phyloP scores from a whole-genome alignment of 257 asterid genomes.

The Handroanthus guayacan region DNA sequence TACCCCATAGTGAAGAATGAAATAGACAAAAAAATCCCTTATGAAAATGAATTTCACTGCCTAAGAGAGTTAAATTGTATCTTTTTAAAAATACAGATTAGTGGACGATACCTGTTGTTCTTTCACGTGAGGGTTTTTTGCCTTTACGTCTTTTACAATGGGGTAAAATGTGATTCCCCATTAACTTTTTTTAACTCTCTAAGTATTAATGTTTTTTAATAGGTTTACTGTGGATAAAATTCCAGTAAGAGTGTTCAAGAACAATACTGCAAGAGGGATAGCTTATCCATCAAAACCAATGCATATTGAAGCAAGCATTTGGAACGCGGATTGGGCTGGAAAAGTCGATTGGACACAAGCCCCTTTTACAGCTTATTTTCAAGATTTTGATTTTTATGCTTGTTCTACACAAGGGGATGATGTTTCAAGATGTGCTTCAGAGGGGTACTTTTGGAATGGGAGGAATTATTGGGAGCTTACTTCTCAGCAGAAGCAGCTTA shows the following conservation, averaged over 20 bases:
- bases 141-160: too few species aligned
- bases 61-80: too few species aligned
- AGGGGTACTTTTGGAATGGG: slow-evolving; percentile 42
- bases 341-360: slow-evolving; percentile 50
- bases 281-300: slow-evolving; percentile 43
- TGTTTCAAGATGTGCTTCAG: slow-evolving; percentile 12
- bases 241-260: slow-evolving; percentile 63
- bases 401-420: slow-evolving; percentile 26
- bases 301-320: slow-evolving; percentile 63
- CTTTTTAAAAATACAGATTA: too few species aligned
- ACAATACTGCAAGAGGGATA: slow-evolving; percentile 36
- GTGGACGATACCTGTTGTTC: too few species aligned
- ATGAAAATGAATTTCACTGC: too few species aligned
- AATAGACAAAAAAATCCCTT: too few species aligned
- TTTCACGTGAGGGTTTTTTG: too few species aligned
- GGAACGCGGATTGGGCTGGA: slow-evolving; percentile 59
- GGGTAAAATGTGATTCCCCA: too few species aligned
- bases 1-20: too few species aligned
- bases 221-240: slow-evolving; percentile 51
- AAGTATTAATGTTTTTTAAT: neutral
- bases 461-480: slow-evolving; percentile 24
- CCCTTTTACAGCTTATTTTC: slow-evolving; percentile 50
- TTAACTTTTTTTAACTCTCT: too few species aligned
- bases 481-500: slow-evolving; percentile 19
- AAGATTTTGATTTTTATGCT: slow-evolving; percentile 40